A percentile compares a stretch with the other conserved stretches of the same genome.
Conservation (phyloP, 352 stramenopile genomes). For the Pythium myriotylum region DNA sequence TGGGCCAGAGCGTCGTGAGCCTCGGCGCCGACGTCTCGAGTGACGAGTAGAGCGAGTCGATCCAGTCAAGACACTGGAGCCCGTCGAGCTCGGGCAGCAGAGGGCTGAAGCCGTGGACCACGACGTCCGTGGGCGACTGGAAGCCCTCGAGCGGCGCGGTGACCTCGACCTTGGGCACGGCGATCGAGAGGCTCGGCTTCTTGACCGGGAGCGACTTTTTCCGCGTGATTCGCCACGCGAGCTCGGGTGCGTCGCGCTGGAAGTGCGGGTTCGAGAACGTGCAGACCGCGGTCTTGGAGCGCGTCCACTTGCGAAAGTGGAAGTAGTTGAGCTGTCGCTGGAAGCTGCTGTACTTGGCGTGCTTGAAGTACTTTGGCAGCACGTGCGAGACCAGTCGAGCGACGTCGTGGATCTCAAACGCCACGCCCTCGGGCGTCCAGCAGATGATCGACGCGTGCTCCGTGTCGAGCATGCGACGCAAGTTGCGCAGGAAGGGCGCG, state of each 20-base stretch:
- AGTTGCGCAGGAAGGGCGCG: constrained; percentile 69
- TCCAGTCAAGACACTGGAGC: constrained; percentile 8
- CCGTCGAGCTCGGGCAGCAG: background rate
- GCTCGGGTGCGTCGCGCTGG: constrained; percentile 53
- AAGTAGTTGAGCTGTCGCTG: constrained; percentile 88
- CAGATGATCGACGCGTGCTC: constrained; percentile 44
- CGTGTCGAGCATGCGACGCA: constrained; percentile 60
- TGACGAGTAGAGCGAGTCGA: constrained; percentile 18
- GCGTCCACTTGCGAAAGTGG: constrained; percentile 54
- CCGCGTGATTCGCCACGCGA: constrained; percentile 64
- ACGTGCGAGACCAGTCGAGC: constrained; percentile 57
- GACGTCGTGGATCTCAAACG: constrained; percentile 46
- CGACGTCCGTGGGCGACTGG: constrained; percentile 17
- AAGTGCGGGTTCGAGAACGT: constrained; percentile 52
- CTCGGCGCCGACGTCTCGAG: background rate
- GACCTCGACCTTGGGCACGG: background rate
- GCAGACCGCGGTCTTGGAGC: constrained; percentile 34
- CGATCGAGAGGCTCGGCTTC: constrained; percentile 7
- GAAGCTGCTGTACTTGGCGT: constrained; percentile 86
- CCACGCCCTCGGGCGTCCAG: constrained; percentile 34
- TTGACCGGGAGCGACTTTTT: constrained; percentile 48
- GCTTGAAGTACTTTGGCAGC: constrained; percentile 85
- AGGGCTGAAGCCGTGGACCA: background rate
- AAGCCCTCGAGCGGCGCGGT: background rate
- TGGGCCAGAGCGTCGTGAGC: too few species aligned